phyloP scores from a whole-genome alignment of 345 rosid genomes.

The Aquilaria sinensis region DNA sequence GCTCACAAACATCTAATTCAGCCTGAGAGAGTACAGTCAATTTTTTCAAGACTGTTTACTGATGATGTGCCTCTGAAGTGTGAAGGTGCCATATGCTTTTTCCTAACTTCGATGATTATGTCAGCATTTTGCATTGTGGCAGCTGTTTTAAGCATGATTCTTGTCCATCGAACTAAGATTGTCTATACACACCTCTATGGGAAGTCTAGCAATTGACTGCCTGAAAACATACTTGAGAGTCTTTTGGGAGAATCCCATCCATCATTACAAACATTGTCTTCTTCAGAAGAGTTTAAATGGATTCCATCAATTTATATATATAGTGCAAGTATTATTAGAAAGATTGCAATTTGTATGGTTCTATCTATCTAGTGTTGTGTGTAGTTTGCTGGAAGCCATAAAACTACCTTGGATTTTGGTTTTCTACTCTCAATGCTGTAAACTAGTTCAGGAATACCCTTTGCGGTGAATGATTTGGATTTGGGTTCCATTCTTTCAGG shows the following conservation, averaged over 20 bases:
- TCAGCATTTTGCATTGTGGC: constrained; percentile 85
- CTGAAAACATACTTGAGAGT: not conserved
- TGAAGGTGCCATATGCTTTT: constrained; percentile 80
- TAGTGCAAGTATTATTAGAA: not conserved
- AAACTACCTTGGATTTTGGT: too few relatives aligned
- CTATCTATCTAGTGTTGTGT: not conserved
- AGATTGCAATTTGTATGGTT: not conserved
- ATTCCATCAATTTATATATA: not conserved
- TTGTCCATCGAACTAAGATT: constrained; percentile 76
- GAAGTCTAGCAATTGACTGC: constrained; percentile 34
- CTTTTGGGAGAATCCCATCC: not conserved
- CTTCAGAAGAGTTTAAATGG: not conserved
- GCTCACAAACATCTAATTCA: constrained; percentile 29
- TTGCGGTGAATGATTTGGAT: too few relatives aligned
- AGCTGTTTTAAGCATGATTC: constrained; percentile 67
- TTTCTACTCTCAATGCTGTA: not conserved
- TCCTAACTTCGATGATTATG: constrained; percentile 91
- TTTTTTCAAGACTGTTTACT: constrained; percentile 23
- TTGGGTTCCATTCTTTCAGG: too few relatives aligned
- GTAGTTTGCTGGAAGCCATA: not conserved
- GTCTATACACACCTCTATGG: constrained; percentile 88
- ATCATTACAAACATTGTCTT: not conserved
- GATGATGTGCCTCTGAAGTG: constrained; percentile 59
- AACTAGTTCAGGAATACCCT: constrained; percentile 5
- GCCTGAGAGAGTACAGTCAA: constrained; percentile 11